Conservation (phyloP, 352 stramenopile species). For the Albugo laibachii region DNA sequence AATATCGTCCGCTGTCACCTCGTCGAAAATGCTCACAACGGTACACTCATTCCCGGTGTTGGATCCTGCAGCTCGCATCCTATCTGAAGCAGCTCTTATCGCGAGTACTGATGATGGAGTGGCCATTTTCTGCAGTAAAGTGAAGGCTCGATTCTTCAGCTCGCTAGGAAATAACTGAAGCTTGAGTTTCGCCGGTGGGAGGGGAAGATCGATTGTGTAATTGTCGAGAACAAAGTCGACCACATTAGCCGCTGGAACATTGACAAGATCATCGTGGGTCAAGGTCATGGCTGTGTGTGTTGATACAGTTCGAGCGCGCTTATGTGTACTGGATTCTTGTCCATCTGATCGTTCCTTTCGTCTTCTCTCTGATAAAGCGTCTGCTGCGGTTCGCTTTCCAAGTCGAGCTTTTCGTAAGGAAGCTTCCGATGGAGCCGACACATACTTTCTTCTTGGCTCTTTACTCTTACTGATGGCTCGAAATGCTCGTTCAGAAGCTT, state of each 20-base stretch:
- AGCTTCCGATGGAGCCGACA: conserved; percentile 41
- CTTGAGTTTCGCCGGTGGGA: conserved; percentile 23
- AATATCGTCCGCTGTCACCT: conserved; percentile 30
- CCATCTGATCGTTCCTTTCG: no score
- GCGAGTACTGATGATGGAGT: conserved; percentile 62
- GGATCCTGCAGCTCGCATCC: conserved; percentile 19
- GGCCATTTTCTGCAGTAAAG: conserved; percentile 30
- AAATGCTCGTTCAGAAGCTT: conserved; percentile 55
- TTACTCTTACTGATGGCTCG: conserved; percentile 65
- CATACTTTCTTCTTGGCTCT: conserved; percentile 48
- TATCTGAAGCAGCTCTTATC: conserved; percentile 41
- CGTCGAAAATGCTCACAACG: conserved; percentile 51
- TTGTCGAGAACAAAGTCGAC: conserved; percentile 52
- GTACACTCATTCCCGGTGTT: conserved; percentile 16
- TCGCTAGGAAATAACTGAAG: conserved; percentile 48
- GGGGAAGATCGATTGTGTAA: conserved; percentile 35
- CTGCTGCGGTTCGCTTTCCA: conserved; percentile 28
- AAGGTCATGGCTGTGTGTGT: conserved; percentile 4
- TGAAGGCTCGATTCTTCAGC: conserved; percentile 43
- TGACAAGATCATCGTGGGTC: conserved; percentile 50
- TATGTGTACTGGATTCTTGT: neutral
- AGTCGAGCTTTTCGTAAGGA: conserved; percentile 41
- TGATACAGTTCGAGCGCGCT: conserved; percentile 7
- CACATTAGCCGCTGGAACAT: conserved; percentile 46
- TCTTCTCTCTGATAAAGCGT: neutral